Evolutionary conservation across 805 yeast genomes (phyloP).

Genomic region (Yarrowia divulgata): DNA sequence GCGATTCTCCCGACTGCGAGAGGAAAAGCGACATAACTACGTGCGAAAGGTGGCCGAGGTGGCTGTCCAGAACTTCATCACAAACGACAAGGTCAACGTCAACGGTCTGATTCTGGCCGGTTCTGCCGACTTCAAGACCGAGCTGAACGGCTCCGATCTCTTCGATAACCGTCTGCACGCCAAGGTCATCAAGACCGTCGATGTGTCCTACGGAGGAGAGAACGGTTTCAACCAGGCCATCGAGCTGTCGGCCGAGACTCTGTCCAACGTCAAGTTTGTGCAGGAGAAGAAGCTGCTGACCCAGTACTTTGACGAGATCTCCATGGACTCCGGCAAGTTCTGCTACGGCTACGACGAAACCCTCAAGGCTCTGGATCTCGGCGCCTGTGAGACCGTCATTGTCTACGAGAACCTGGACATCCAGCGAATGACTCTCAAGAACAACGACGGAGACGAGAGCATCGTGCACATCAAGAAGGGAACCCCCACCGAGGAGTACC

Average conservation of each 20-base stretch:
- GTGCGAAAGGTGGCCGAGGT: conserved; percentile 98
- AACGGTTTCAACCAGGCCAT: conserved; percentile 99
- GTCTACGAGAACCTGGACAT: conserved; percentile 92
- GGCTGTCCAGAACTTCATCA: conserved; percentile 95
- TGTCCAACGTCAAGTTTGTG: conserved; percentile 95
- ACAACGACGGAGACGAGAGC: conserved; percentile 78
- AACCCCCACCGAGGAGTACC: conserved; percentile 74
- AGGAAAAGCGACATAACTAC: conserved; percentile 98
- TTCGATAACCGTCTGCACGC: conserved; percentile 89
- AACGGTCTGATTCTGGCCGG: conserved; percentile 97
- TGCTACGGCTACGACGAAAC: conserved; percentile 98
- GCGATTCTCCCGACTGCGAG: conserved; percentile 99
- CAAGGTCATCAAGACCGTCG: conserved; percentile 90
- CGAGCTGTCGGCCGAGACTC: conserved; percentile 94
- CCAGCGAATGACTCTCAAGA: conserved; percentile 82
- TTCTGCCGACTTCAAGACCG: conserved; percentile 98
- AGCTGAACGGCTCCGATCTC: conserved; percentile 88
- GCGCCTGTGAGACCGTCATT: conserved; percentile 92
- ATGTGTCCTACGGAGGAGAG: conserved; percentile 98
- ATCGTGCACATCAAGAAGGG: conserved; percentile 76
- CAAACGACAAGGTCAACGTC: conserved; percentile 92
- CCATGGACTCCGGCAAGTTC: conserved; percentile 96
- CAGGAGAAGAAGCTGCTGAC: conserved; percentile 97
- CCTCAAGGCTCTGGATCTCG: conserved; percentile 91
- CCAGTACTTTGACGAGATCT: conserved; percentile 93